Evolutionary conservation across 169 alveolate species (phyloP), one percentile per base, ranked within the genome.

Genomic region (Babesia ovata): DNA sequence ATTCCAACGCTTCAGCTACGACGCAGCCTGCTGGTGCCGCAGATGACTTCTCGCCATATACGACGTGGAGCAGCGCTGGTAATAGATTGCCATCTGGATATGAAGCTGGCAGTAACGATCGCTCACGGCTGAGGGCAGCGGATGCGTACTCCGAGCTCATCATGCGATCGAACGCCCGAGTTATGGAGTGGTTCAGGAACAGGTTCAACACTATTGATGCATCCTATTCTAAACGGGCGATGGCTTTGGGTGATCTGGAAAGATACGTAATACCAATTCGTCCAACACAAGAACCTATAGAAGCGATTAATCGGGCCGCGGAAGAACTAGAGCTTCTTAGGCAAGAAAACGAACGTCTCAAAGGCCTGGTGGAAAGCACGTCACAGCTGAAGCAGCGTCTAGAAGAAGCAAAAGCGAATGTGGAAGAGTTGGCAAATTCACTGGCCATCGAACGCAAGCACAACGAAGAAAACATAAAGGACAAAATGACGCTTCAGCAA

Each of bases 371-470:
- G 42, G 49, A 54, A 49, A 36, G 12, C 26, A 49, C 29, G 19
- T 3, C 50, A 4, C 57, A 59, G 50, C 44, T 56, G 19, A 19
- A 42, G 21, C 52, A 54, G 22, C 29, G 28, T 21, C 48, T 56
- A 4, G 45, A 19, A 3, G 63, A 58, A 26, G 58, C 69, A 3
- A 11, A 14, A 0, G 46, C 45, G 12, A 71, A 22, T 19, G 70
- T 71, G 6, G 72, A 59, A 2, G 70, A 56, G 45, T 59, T 71
- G 39, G 81, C 56, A 58, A 59, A 56, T 14, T 11, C 58, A 21
- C 61, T 71, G 17, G 73, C 79, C 4, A 62, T 83, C 24, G 90
- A 83, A 45, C 70, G 86, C 9, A 73, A 83, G 42, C 86, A 83
- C 56, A 74, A 74, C 59, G 86, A 83, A 17, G 85, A 74, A 28